Base-by-base conservation (phyloP, 352 stramenopile species). In the Phytophthora citrophthora region DNA sequence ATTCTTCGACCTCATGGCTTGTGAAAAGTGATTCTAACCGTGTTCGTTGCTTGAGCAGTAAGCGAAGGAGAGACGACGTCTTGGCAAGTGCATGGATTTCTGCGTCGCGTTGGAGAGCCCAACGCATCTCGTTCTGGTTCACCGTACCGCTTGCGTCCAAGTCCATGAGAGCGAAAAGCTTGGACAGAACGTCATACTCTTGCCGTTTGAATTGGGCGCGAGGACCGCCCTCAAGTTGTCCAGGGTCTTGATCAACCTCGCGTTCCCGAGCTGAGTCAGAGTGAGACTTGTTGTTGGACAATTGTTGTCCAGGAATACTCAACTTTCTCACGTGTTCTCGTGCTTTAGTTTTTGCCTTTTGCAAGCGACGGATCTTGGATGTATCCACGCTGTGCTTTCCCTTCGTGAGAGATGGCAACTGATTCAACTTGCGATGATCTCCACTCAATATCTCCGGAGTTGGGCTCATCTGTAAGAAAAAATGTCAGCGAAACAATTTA, bases 81-180 rank as follows among this genome's bases (percentile, higher is more conserved):
- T 49, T 81, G 10, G 84, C 80, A 3, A 89, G 54, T 11, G 63
- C 46, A 38, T 79, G 70, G 36, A 93, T 66, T 39, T 89, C 80
- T 15, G 73, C 64, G 43, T 93, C 84, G 10, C 77, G 75, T 40
- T 86, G 74, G 26, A 91, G 51, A 10, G 84, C 84, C 81, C 81
- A 93, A 10, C 70, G 55, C 62, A 91, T 86, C 44, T 93, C 82
- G 7, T 68, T 52, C 50, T 89, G 79, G 58, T 85, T 80, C 41
- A 93, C 77, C 0, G 82, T 81, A 5, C 81, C 77, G n/a, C 79
- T 90, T 44, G 59, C 68, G 55, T 91, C 84, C 18, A 76, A 58
- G 54, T 93, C 84, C 71, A 93, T 89, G n/a, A 83, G 43, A 0
- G 59, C 43, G 32, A 93, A 93, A 31, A 93, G 62, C 5, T 74